Evolutionary conservation across 495 filamentous ascomycete species (phyloP).

Genomic region (Talaromyces adpressus): DNA sequence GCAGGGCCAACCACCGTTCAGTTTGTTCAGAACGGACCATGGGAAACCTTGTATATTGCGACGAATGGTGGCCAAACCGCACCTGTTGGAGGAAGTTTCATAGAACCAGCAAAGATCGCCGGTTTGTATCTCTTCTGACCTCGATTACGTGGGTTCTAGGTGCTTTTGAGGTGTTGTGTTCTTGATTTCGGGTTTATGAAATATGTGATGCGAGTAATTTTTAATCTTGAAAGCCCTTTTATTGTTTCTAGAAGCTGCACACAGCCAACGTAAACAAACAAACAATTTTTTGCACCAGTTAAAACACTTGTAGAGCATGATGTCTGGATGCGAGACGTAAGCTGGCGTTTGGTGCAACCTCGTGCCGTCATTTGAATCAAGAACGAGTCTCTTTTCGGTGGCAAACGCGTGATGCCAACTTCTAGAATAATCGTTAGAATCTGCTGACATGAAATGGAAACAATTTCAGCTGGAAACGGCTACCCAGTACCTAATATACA

Average conservation of each 20-base stretch:
- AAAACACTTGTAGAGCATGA: neutral
- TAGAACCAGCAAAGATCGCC: conserved; percentile 25
- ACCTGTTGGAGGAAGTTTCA: conserved; percentile 20
- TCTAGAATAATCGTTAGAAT: neutral
- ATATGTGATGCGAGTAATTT: neutral
- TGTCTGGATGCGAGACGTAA: neutral
- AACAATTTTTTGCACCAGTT: neutral
- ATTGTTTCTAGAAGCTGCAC: neutral
- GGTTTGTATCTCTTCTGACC: conserved; percentile 3
- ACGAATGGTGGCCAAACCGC: conserved; percentile 23
- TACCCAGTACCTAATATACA: neutral
- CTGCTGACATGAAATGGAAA: neutral
- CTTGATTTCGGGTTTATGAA: conserved; percentile 1
- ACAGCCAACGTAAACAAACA: neutral
- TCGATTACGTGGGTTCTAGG: neutral
- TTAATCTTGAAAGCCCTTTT: neutral
- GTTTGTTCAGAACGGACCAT: conserved; percentile 16
- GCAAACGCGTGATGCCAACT: neutral
- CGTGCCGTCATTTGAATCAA: neutral
- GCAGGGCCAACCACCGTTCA: conserved; percentile 20
- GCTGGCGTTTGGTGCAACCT: neutral
- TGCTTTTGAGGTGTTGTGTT: neutral
- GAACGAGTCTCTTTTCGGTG: neutral
- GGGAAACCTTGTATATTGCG: conserved; percentile 19
- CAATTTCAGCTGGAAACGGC: neutral